phyloP scores from a whole-genome alignment of 1,139 yeast genomes.

The Hansenula lynferdii region DNA sequence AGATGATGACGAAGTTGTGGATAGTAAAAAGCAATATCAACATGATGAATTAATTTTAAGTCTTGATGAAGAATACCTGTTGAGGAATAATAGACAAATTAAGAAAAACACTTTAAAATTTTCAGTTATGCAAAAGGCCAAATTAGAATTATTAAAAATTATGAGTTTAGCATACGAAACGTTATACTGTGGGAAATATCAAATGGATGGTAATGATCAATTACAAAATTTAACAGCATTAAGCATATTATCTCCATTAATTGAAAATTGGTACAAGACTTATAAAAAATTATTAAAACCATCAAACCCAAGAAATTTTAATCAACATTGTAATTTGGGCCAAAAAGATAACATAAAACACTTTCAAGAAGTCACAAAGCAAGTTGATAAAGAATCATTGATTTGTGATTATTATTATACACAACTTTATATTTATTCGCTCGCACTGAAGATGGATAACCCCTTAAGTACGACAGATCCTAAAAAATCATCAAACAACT shows the following conservation, averaged over 20 bases:
- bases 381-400: slow-evolving; percentile 64
- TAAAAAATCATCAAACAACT: slow-evolving; percentile 23
- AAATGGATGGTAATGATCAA: slow-evolving; percentile 45
- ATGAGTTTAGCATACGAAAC: slow-evolving; percentile 83
- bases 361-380: slow-evolving; percentile 32
- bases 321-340: slow-evolving; percentile 24
- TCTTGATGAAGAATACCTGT: slow-evolving; percentile 23
- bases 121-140: slow-evolving; percentile 67
- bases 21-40: slow-evolving; percentile 16
- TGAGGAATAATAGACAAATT: background rate
- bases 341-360: slow-evolving; percentile 25
- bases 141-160: slow-evolving; percentile 72
- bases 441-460: slow-evolving; percentile 59
- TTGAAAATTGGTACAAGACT: slow-evolving; percentile 73
- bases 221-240: slow-evolving; percentile 68
- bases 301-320: slow-evolving; percentile 28
- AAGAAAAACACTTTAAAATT: slow-evolving; percentile 34
- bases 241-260: slow-evolving; percentile 67
- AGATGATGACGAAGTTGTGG: slow-evolving; percentile 31
- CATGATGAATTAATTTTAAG: slow-evolving; percentile 26
- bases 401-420: slow-evolving; percentile 83
- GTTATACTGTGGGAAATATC: slow-evolving; percentile 57
- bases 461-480: slow-evolving; percentile 21
- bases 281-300: slow-evolving; percentile 53
- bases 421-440: slow-evolving; percentile 74